Evolutionary conservation across 306 rosid genomes (phyloP), one percentile per base, ranked within the genome.

Genomic region (Corylus avellana): DNA sequence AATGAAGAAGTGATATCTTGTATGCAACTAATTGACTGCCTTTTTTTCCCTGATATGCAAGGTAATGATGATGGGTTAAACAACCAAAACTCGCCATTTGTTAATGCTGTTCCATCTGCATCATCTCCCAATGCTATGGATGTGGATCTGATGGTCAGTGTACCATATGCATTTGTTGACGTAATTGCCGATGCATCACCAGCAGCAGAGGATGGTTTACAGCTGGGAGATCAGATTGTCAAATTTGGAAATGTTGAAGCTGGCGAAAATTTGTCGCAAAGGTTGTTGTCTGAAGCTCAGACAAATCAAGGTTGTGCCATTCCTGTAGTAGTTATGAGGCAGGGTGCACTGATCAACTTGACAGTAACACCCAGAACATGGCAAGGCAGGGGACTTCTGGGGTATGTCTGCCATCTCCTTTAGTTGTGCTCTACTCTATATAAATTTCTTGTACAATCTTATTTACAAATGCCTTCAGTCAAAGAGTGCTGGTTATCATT

Each of bases 301-400:
- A 84, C 86, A 63, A 95, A 88, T 82, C 67, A 82, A 63, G 94
- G 82, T 64, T 50, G 63, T 64, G 79, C 88, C 59, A 62, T 95
- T 54, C 93, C 96, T 62, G 84, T 91, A 66, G 83, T 79, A 47
- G 82, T 92, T 51, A 58, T 80, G 84, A 95, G 98, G 87, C 97
- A 90, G 81, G 98, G 98, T 80, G 78, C 89, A 47, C 73, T 75
- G 49, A 73, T 92, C 75, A 95, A 90, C 89, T 61, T 90, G 63
- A 85, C 86, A 16, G 61, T 92, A 85, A 92, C 93, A 18, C 98
- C 98, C 12, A 89, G 98, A 89, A 83, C 92, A 55, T 95, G 97
- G 98, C 92, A 88, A 85, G 98, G 98, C 88, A 86, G 98, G 50
- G 97, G 97, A 74, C 86, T 95, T 20, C 82, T 95, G n/a, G 98